Percentiles rank a stretch among this genome's conserved stretches.
phyloP scores from a whole-genome alignment of 352 stramenopile species.

The Thraustotheca clavata region DNA sequence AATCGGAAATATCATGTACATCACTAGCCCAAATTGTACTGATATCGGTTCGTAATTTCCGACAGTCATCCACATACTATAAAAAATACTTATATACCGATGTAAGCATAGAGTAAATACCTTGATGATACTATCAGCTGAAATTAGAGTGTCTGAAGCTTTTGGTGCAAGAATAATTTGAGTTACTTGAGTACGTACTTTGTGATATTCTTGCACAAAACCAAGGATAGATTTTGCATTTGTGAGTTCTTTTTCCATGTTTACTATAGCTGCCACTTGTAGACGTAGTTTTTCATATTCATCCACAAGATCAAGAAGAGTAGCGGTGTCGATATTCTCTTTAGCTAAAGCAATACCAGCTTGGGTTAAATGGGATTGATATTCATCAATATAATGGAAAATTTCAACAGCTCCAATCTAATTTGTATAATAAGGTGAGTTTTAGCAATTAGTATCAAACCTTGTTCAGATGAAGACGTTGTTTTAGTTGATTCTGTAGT shows the following conservation, averaged over 20 bases:
- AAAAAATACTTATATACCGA: background rate
- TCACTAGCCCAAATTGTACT: background rate
- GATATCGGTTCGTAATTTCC: background rate
- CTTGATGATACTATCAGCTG: constrained; percentile 5
- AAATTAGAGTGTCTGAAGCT: background rate
- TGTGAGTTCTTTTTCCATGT: background rate
- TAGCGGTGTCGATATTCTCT: constrained; percentile 12
- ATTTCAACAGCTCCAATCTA: constrained; percentile 7
- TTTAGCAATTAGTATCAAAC: background rate
- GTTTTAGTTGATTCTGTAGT: background rate
- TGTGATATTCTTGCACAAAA: background rate
- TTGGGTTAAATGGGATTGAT: constrained; percentile 12
- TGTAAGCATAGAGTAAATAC: background rate
- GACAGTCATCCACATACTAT: constrained; percentile 5
- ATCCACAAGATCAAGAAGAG: constrained; percentile 8
- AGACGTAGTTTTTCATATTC: constrained; percentile 13
- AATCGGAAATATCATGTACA: background rate
- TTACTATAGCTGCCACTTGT: background rate
- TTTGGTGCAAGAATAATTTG: background rate
- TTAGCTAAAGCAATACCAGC: constrained; percentile 5
- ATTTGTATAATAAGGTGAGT: background rate
- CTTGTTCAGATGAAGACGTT: constrained; percentile 5
- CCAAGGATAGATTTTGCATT: background rate
- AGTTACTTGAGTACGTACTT: background rate
- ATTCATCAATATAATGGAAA: constrained; percentile 8